Conservation (phyloP, 1,284 basidiomycete genomes). For the Ceratobasidium sp. region DNA sequence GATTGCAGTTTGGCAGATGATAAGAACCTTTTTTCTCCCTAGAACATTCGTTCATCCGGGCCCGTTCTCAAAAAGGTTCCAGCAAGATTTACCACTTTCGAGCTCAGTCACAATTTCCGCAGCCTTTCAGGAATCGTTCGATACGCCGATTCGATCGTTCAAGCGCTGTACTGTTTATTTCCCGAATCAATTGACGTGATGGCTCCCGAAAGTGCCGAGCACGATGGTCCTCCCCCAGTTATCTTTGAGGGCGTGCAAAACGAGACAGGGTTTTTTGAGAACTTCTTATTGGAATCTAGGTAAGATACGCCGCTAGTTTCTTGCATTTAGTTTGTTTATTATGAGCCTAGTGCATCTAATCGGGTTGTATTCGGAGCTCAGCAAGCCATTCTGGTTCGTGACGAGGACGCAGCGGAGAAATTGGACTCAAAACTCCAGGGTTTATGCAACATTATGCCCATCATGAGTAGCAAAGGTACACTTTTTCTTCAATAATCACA, state of each 20-base stretch:
- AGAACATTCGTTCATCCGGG: neutral
- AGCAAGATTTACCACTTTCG: constrained; percentile 27
- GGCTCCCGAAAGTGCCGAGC: constrained; percentile 16
- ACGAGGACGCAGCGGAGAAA: constrained; percentile 62
- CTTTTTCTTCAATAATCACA: neutral
- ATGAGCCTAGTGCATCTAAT: neutral
- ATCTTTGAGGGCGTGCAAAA: neutral
- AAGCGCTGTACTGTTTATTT: constrained; percentile 29
- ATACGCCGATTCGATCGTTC: constrained; percentile 37
- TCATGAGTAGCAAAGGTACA: constrained; percentile 29
- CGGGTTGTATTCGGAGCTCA: constrained; percentile 13
- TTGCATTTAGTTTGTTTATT: neutral
- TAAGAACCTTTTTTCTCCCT: neutral
- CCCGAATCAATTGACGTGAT: constrained; percentile 43
- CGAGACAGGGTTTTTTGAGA: neutral
- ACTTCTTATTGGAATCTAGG: neutral
- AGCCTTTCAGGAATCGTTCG: constrained; percentile 44
- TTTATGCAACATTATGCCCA: constrained; percentile 66
- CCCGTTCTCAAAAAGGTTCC: neutral
- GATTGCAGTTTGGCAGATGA: constrained; percentile 1
- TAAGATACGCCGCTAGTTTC: neutral
- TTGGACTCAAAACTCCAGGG: constrained; percentile 66
- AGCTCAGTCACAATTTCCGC: constrained; percentile 42
- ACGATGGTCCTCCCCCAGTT: constrained; percentile 29
- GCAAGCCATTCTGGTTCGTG: constrained; percentile 68